Evolutionary conservation across 1,284 basidiomycete genomes (phyloP).

Genomic region (Lentinus polychrous): DNA sequence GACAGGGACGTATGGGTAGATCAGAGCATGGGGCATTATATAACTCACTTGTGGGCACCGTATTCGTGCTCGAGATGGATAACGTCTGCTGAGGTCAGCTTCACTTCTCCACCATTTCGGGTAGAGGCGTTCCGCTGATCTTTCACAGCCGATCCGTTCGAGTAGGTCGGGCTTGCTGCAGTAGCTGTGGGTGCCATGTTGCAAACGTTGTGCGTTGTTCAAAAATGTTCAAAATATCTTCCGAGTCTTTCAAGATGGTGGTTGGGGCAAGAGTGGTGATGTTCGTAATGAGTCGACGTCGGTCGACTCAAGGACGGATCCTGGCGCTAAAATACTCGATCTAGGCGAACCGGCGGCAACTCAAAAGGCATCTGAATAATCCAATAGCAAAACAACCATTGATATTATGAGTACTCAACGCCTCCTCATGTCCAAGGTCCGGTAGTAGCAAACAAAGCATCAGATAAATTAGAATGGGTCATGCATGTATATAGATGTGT

Average conservation of each 20-base stretch:
- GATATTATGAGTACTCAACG: too few relatives aligned
- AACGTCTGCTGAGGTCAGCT: slow-evolving; percentile 55
- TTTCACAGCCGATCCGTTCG: background rate
- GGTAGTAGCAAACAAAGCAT: too few relatives aligned
- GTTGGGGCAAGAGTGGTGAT: background rate
- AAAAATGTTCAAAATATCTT: background rate
- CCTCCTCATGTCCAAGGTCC: too few relatives aligned
- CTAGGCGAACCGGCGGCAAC: background rate
- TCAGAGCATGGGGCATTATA: slow-evolving; percentile 2
- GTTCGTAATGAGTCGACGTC: background rate
- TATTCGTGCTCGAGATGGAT: slow-evolving; percentile 80
- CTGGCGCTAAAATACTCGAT: background rate
- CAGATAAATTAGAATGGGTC: too few relatives aligned
- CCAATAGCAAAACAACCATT: too few relatives aligned
- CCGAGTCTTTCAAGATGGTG: background rate
- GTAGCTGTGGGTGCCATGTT: slow-evolving; percentile 10
- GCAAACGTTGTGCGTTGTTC: background rate
- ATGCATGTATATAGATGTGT: too few relatives aligned
- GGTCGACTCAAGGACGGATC: background rate
- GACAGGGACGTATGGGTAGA: slow-evolving; percentile 9
- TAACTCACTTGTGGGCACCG: slow-evolving; percentile 83
- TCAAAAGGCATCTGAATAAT: background rate
- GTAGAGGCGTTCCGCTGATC: slow-evolving; percentile 4
- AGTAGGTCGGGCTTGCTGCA: background rate
- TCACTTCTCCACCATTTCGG: slow-evolving; percentile 10